Percentiles rank a stretch among this genome's conserved stretches.
Evolutionary conservation across 148 eudicot species (phyloP).

Genomic region (Dianthus caryophyllus): DNA sequence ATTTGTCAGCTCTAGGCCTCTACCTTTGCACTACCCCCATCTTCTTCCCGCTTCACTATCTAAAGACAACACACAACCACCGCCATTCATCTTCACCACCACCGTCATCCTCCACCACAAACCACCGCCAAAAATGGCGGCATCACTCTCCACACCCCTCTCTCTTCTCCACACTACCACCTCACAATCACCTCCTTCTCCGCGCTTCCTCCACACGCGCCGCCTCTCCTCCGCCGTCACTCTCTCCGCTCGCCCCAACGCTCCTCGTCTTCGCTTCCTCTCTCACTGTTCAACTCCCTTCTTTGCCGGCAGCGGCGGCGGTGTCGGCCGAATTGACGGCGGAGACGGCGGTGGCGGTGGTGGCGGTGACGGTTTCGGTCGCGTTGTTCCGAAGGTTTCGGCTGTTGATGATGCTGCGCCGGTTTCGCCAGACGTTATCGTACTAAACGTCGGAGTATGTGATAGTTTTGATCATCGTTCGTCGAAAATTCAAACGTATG

Average conservation of each 20-base stretch:
- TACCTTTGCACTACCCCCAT: too few species aligned
- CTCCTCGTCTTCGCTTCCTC: slow-evolving; percentile 26
- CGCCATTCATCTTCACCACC: slow-evolving; percentile 14
- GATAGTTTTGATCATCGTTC: not conserved
- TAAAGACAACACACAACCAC: not conserved
- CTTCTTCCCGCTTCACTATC: slow-evolving; percentile 26
- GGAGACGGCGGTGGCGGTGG: slow-evolving; percentile 59
- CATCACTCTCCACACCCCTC: slow-evolving; percentile 18
- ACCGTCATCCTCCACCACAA: too few species aligned
- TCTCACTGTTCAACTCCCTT: slow-evolving; percentile 45
- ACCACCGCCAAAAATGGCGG: slow-evolving; percentile 40
- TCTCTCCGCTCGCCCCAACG: not conserved
- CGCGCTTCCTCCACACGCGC: slow-evolving; percentile 21
- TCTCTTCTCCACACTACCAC: slow-evolving; percentile 32
- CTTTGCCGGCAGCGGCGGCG: slow-evolving; percentile 46
- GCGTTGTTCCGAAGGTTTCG: slow-evolving; percentile 33
- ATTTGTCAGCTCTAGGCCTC: too few species aligned
- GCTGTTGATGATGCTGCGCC: slow-evolving; percentile 44
- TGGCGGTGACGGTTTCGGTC: slow-evolving; percentile 35
- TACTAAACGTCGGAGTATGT: slow-evolving; percentile 78
- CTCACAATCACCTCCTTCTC: slow-evolving; percentile 16
- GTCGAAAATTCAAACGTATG: not conserved
- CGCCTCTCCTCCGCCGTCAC: slow-evolving; percentile 20
- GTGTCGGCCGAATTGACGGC: slow-evolving; percentile 33
- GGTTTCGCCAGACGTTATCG: slow-evolving; percentile 61